Base-by-base conservation (phyloP, 345 rosid species). In the Euphorbia pulcherrima region DNA sequence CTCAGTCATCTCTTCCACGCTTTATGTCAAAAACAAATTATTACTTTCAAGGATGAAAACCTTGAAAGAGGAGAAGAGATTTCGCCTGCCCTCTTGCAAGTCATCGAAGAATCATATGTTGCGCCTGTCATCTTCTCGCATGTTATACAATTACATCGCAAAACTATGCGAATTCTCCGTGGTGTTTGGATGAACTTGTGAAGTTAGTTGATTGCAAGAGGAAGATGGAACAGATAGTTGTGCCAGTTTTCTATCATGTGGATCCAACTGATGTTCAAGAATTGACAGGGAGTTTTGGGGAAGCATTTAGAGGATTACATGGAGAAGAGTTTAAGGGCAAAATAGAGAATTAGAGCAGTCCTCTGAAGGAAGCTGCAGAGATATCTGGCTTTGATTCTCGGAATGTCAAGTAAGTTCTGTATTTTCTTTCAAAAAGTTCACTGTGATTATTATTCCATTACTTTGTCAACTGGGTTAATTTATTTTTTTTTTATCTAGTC, bases 181-280 rank as follows among this genome's bases (percentile, higher is more conserved):
- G 50, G 50, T 44, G 50, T 11, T 44, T 44, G 16, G 50, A 44
- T 44, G 50, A 44, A 44, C 16, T 44, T 16, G 50, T 44, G 50
- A 44, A 44, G 50, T 12, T 44, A 44, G 50, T 44, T 5, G 50
- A 44, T 44, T 44, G 50, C 50, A 44, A 44, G 50, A 44, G 16
- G 16, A 44, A 18, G 50, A 44, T 44, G 50, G 50, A 18, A 44
- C 50, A 44, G 16, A 44, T 44, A 44, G 50, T 44, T 1, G 50
- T 44, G 2, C 50, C 50, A 1, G 16, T 59, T 17, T 59, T 59
- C 26, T 59, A 59, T 18, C 0, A 4, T 0, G 20, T 59, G n/a
- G 26, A 59, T 59, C 44, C 63, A 2, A 11, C 63, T 33, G 24
- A 59, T 33, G 44, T 59, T 16, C 63, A 30, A 21, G 63, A 59